These are phyloP conservation scores for Gossypium schwendimanii DNA, from an alignment of 441 rosid genomes.

Conservation along the genomic window DNA sequence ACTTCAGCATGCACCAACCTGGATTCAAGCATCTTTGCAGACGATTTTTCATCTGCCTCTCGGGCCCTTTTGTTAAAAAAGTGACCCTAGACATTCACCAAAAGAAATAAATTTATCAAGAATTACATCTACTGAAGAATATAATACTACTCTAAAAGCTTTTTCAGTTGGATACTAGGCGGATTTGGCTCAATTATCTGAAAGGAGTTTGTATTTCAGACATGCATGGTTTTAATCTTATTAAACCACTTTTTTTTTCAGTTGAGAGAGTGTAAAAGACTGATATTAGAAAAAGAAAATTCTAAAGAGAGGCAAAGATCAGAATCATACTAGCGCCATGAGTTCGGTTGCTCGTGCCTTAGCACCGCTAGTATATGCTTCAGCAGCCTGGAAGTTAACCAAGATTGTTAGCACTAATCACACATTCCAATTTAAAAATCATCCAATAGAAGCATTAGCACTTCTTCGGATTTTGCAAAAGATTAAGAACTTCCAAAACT, in stretches of 20 bases:
- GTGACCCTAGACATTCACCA: constrained; percentile 39
- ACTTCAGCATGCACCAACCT: constrained; percentile 32
- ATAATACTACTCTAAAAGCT: not conserved
- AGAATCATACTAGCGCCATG: constrained; percentile 32
- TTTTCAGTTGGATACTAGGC: not conserved
- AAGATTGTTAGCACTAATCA: constrained; percentile 11
- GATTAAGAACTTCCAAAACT: not conserved
- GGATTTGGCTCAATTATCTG: not conserved
- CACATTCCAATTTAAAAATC: not conserved
- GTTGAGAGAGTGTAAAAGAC: not conserved
- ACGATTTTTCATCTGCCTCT: constrained; percentile 48
- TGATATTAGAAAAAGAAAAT: not conserved
- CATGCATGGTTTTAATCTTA: not conserved
- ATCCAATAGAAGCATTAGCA: not conserved
- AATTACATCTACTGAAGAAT: not conserved
- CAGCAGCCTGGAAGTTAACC: constrained; percentile 44
- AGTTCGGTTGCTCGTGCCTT: constrained; percentile 43
- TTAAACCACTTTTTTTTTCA: not conserved
- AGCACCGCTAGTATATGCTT: constrained; percentile 46
- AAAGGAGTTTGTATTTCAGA: not conserved
- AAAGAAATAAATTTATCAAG: not conserved
- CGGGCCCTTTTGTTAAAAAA: constrained; percentile 41
- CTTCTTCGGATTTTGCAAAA: not conserved
- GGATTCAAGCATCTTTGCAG: constrained; percentile 38
- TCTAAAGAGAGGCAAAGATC: not conserved